Percentiles rank a stretch among this genome's conserved stretches.
These are phyloP conservation scores for Pseudodiploospora longispora DNA, from an alignment of 2,329 filamentous ascomycete genomes.

Conservation along the genomic window DNA sequence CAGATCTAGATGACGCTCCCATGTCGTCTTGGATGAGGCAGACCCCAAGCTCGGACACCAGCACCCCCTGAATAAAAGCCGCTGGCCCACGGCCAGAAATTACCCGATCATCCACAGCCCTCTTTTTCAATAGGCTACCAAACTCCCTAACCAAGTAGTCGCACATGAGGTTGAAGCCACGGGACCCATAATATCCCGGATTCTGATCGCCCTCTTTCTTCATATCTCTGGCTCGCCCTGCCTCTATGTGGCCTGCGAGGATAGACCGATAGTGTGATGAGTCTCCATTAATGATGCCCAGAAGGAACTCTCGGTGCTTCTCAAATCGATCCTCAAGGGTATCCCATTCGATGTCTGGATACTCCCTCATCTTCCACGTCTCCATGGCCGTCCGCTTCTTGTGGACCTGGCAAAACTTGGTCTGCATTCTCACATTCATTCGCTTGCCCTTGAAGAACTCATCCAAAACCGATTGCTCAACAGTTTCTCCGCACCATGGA, in stretches of 20 bases:
- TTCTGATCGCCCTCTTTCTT: constrained; percentile 51
- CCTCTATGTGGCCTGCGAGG: constrained; percentile 46
- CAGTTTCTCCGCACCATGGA: constrained; percentile 56
- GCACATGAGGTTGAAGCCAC: constrained; percentile 64
- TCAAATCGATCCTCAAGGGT: constrained; percentile 50
- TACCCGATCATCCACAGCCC: constrained; percentile 55
- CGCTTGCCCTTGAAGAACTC: constrained; percentile 38
- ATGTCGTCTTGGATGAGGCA: constrained; percentile 51
- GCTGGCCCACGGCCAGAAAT: constrained; percentile 59
- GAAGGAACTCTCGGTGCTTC: constrained; percentile 46
- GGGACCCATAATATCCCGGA: constrained; percentile 77
- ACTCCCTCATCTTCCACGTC: constrained; percentile 44
- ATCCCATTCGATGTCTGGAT: constrained; percentile 66
- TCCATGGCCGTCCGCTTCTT: constrained; percentile 44
- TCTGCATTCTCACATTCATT: constrained; percentile 51
- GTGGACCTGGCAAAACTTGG: constrained; percentile 57
- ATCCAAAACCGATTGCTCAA: constrained; percentile 48
- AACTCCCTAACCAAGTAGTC: constrained; percentile 58
- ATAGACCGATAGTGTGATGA: constrained; percentile 53
- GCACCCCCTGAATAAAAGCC: constrained; percentile 62
- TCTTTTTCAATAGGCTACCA: constrained; percentile 49
- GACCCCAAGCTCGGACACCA: constrained; percentile 64
- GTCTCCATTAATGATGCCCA: constrained; percentile 50
- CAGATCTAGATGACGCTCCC: constrained; percentile 32
- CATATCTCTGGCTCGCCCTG: constrained; percentile 52